A percentile compares a stretch with the other conserved stretches of the same genome.
phyloP scores from a whole-genome alignment of 176 grass and related monocot genomes.

The Zoysia pacifica region DNA sequence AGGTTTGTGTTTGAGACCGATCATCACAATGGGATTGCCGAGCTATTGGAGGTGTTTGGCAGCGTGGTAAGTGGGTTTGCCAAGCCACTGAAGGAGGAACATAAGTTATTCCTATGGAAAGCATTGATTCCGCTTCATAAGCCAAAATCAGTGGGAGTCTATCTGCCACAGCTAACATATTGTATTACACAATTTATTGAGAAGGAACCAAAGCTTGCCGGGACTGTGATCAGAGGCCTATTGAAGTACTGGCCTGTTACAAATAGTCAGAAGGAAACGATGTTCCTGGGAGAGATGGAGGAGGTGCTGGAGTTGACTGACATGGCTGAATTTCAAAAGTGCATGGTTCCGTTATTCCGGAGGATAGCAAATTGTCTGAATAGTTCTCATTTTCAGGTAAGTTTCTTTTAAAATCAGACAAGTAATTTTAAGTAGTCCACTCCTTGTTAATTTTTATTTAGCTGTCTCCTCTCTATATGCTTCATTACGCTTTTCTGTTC shows the following conservation, averaged over 20 bases:
- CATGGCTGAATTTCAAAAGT: constrained; percentile 86
- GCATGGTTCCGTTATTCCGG: constrained; percentile 77
- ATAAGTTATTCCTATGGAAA: constrained; percentile 86
- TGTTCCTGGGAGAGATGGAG: constrained; percentile 96
- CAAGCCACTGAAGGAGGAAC: constrained; percentile 88
- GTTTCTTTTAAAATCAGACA: constrained; percentile 30
- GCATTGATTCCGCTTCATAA: constrained; percentile 82
- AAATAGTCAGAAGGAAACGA: constrained; percentile 95
- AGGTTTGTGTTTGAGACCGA: constrained; percentile 76
- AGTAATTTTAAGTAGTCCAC: constrained; percentile 22
- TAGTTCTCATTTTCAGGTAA: constrained; percentile 93
- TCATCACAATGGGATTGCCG: constrained; percentile 81
- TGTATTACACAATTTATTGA: constrained; percentile 91
- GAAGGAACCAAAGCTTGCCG: constrained; percentile 84
- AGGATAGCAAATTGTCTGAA: constrained; percentile 76
- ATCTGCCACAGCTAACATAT: constrained; percentile 82
- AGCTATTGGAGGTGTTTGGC: constrained; percentile 87
- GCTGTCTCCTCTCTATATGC: neutral
- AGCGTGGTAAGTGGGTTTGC: constrained; percentile 89
- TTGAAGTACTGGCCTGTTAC: constrained; percentile 90
- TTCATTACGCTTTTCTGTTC: neutral
- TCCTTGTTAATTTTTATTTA: neutral
- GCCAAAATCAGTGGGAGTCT: constrained; percentile 69
- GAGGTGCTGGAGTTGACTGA: constrained; percentile 82
- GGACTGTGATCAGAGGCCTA: constrained; percentile 76